Evolutionary conservation across 192 early-diverging fungal genomes (phyloP).

Genomic region (Borealophlyctis nickersoniae): DNA sequence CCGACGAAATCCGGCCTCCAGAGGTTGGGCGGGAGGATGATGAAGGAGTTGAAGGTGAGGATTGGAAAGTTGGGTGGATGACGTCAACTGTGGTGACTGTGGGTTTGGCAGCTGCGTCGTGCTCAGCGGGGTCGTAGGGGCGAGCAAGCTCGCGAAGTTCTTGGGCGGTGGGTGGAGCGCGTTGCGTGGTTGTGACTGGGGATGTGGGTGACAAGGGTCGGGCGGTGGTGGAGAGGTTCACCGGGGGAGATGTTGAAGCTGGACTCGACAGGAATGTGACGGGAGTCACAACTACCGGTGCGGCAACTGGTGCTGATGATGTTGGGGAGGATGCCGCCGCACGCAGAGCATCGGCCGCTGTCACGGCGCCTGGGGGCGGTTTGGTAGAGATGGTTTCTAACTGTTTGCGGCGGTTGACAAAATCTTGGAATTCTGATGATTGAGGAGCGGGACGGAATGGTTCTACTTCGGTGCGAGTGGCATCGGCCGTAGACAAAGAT

Average conservation of each 20-base stretch:
- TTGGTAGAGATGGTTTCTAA: slow-evolving; percentile 21
- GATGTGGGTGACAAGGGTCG: background rate
- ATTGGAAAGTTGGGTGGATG: no score
- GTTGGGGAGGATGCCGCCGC: background rate
- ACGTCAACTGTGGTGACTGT: slow-evolving; percentile 7
- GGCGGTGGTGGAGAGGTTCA: background rate
- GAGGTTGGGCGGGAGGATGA: no score
- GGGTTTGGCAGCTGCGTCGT: background rate
- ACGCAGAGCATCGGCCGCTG: slow-evolving; percentile 21
- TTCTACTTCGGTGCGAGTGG: no score
- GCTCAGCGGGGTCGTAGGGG: slow-evolving; percentile 25
- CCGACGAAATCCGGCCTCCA: no score
- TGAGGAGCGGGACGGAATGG: no score
- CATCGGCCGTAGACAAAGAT: no score
- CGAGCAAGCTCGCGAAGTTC: slow-evolving; percentile 16
- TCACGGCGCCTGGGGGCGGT: slow-evolving; percentile 25
- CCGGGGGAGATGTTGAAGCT: slow-evolving; percentile 1
- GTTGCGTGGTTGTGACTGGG: slow-evolving; percentile 8
- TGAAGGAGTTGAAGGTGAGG: no score
- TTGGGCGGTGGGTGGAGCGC: slow-evolving; percentile 3
- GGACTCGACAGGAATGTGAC: slow-evolving; percentile 16
- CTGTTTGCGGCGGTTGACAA: slow-evolving; percentile 37
- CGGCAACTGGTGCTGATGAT: background rate
- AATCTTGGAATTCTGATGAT: slow-evolving; percentile 37
- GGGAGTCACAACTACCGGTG: slow-evolving; percentile 14